Percentiles rank a stretch among this genome's conserved stretches.
Evolutionary conservation across 2,329 filamentous ascomycete genomes (phyloP).

Genomic region (Verticillium albo-atrum): DNA sequence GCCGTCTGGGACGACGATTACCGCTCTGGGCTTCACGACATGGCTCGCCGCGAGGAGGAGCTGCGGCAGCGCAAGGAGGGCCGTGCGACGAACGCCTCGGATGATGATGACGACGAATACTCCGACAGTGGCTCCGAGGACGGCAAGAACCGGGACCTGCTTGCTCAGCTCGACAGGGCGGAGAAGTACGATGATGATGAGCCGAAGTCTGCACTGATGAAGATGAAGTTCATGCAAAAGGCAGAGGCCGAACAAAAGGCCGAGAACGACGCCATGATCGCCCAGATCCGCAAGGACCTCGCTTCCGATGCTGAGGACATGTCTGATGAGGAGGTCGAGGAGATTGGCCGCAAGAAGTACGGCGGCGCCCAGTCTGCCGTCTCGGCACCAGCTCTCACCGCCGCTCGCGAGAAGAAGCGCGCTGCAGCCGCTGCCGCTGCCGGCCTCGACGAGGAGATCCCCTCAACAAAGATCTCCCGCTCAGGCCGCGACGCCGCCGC

Average conservation of each 20-base stretch:
- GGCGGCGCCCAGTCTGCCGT: conserved; percentile 41
- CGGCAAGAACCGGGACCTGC: conserved; percentile 37
- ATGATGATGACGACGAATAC: conserved; percentile 53
- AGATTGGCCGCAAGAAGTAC: conserved; percentile 68
- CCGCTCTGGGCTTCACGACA: conserved; percentile 70
- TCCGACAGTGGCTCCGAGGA: conserved; percentile 42
- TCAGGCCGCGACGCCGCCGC: conserved; percentile 13
- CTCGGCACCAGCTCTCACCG: conserved; percentile 22
- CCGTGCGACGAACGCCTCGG: conserved; percentile 38
- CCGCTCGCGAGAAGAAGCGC: conserved; percentile 23
- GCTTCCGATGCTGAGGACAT: conserved; percentile 54
- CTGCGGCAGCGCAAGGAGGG: conserved; percentile 76
- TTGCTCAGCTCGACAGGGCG: conserved; percentile 42
- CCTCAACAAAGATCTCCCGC: conserved; percentile 17
- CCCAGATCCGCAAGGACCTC: conserved; percentile 66
- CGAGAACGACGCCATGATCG: conserved; percentile 73
- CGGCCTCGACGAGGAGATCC: conserved; percentile 15
- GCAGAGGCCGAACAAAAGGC: conserved; percentile 75
- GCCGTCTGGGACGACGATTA: conserved; percentile 88
- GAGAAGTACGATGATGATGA: conserved; percentile 42
- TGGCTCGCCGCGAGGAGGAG: conserved; percentile 79
- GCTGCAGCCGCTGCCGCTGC: conserved; percentile 14
- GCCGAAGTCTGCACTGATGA: conserved; percentile 64
- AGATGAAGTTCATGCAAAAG: conserved; percentile 92
- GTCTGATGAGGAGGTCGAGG: conserved; percentile 45